A percentile compares a stretch with the other conserved stretches of the same genome.
Evolutionary conservation across 768 basidiomycete genomes (phyloP).

Genomic region (Chalciporus piperatus): DNA sequence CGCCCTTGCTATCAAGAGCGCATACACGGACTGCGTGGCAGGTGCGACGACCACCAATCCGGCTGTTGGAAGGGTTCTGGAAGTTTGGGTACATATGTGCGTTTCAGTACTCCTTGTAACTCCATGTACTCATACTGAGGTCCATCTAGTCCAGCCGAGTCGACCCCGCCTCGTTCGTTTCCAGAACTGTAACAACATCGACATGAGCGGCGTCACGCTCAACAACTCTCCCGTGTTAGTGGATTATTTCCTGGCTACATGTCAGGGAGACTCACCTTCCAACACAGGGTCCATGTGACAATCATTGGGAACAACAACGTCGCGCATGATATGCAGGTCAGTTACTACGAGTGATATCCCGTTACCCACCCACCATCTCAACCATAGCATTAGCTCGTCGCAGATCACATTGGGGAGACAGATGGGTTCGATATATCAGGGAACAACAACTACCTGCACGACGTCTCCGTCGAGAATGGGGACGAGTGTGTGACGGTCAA

Average conservation of each 20-base stretch:
- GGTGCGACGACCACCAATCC: no score
- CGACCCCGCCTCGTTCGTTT: constrained; percentile 9
- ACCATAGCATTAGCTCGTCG: constrained; percentile 1
- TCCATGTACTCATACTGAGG: background rate
- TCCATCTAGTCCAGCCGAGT: background rate
- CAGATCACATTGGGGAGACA: constrained; percentile 12
- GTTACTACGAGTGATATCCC: no score
- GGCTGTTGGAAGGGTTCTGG: no score
- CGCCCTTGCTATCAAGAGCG: no score
- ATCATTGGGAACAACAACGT: constrained; percentile 10
- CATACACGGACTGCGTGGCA: no score
- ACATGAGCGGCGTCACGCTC: constrained; percentile 16
- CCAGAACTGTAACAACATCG: constrained; percentile 1
- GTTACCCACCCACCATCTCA: background rate
- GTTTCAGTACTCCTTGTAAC: background rate
- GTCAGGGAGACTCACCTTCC: no score
- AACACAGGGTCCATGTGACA: constrained; percentile 11
- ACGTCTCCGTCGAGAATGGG: constrained; percentile 33
- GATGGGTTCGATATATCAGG: constrained; percentile 21
- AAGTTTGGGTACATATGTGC: background rate
- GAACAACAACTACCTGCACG: constrained; percentile 33
- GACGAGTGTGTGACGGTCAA: constrained; percentile 36
- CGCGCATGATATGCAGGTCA: constrained; percentile 11
- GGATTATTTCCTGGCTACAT: background rate
- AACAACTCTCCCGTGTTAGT: constrained; percentile 9